A percentile compares a stretch with the other conserved stretches of the same genome.
These are phyloP conservation scores for Colletotrichum shisoi DNA, from an alignment of 2,329 filamentous ascomycete genomes.

Conservation along the genomic window DNA sequence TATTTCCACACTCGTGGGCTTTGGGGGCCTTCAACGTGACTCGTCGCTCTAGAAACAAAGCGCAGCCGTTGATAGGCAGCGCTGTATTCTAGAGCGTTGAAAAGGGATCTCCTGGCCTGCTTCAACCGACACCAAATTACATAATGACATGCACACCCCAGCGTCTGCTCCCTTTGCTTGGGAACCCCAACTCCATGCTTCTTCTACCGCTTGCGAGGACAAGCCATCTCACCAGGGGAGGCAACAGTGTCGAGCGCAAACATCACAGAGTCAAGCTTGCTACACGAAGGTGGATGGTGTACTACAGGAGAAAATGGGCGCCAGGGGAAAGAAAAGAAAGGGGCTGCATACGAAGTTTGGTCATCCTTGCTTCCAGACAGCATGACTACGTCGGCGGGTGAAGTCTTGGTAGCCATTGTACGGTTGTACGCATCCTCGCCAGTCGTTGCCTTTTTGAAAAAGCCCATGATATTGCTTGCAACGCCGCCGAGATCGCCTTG, in stretches of 20 bases:
- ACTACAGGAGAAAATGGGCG: constrained; percentile 20
- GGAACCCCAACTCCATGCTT: not conserved
- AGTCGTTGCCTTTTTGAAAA: constrained; percentile 87
- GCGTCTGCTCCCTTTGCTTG: not conserved
- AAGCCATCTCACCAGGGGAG: constrained; percentile 5
- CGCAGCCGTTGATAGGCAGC: constrained; percentile 47
- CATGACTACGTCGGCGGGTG: constrained; percentile 95
- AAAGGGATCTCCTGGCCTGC: constrained; percentile 37
- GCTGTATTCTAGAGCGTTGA: constrained; percentile 55
- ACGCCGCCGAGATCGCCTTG: constrained; percentile 83
- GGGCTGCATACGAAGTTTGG: constrained; percentile 79
- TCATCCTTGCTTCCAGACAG: constrained; percentile 96
- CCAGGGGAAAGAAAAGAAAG: constrained; percentile 41
- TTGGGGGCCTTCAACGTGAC: constrained; percentile 51
- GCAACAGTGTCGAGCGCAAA: not conserved
- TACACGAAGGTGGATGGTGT: not conserved
- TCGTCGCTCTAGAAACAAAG: constrained; percentile 57
- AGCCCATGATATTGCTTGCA: constrained; percentile 77
- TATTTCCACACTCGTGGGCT: constrained; percentile 23
- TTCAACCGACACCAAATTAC: constrained; percentile 34
- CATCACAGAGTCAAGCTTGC: not conserved
- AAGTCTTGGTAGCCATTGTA: constrained; percentile 87
- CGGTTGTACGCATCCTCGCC: constrained; percentile 84
- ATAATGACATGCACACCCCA: constrained; percentile 39
- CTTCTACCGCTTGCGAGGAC: not conserved